Percentiles rank a stretch among this genome's conserved stretches.
These are phyloP conservation scores for Arthrobotrys pseudoclavata DNA, from an alignment of 2,329 filamentous ascomycete species.

Conservation along the genomic window DNA sequence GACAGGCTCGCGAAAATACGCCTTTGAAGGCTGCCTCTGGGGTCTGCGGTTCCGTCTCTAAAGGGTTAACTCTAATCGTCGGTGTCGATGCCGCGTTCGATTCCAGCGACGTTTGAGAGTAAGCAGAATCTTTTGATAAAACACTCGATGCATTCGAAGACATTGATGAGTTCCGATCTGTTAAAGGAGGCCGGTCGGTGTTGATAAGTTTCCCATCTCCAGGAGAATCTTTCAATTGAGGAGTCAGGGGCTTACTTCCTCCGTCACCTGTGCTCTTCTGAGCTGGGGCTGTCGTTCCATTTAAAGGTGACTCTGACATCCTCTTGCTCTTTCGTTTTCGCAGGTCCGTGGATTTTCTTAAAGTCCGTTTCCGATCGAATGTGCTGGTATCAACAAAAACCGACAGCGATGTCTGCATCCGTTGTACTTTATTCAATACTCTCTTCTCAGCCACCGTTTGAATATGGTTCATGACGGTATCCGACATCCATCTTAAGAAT, in stretches of 20 bases:
- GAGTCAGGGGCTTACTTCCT: conserved; percentile 54
- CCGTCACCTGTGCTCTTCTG: conserved; percentile 46
- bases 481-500: conserved; percentile 61
- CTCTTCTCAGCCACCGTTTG: conserved; percentile 61
- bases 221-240: conserved; percentile 43
- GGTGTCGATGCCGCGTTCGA: conserved; percentile 58
- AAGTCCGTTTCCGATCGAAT: conserved; percentile 55
- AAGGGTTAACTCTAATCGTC: conserved; percentile 49
- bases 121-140: conserved; percentile 47
- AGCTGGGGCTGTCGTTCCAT: conserved; percentile 37
- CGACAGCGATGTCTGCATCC: conserved; percentile 62
- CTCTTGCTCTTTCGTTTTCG: conserved; percentile 45
- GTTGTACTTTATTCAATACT: conserved; percentile 59
- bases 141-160: conserved; percentile 46
- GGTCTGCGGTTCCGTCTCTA: conserved; percentile 45
- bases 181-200: conserved; percentile 44
- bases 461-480: conserved; percentile 62
- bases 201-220: conserved; percentile 52
- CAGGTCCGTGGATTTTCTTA: conserved; percentile 56
- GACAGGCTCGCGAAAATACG: conserved; percentile 62
- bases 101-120: conserved; percentile 47
- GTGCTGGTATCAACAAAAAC: conserved; percentile 63
- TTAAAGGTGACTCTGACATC: conserved; percentile 58
- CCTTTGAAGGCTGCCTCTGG: conserved; percentile 61
- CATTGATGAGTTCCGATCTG: conserved; percentile 52